Percentiles rank a stretch among this genome's conserved stretches.
Conservation (phyloP, 768 basidiomycete genomes). For the Boletus tomentosulus region DNA sequence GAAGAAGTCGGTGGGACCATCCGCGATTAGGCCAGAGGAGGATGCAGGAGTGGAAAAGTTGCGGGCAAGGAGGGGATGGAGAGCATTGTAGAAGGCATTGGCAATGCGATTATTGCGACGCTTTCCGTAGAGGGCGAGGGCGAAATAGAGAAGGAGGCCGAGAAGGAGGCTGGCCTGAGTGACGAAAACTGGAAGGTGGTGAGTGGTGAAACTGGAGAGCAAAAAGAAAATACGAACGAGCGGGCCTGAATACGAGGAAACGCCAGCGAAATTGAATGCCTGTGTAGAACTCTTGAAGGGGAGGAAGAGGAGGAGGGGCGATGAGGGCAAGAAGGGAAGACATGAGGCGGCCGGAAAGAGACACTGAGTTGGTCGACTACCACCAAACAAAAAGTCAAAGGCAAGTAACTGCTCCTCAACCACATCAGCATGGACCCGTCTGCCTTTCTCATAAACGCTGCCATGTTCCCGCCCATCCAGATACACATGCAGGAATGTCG, state of each 20-base stretch:
- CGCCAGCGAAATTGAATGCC: constrained; percentile 74
- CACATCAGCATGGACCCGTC: constrained; percentile 25
- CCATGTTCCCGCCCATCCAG: constrained; percentile 23
- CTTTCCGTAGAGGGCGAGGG: constrained; percentile 57
- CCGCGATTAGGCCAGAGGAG: constrained; percentile 49
- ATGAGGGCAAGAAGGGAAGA: constrained; percentile 21
- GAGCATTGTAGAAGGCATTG: constrained; percentile 60
- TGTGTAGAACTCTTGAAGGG: constrained; percentile 52
- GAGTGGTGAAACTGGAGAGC: neutral
- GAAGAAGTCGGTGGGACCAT: constrained; percentile 79
- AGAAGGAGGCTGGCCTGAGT: constrained; percentile 56
- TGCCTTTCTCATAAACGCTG: constrained; percentile 10
- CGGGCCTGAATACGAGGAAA: constrained; percentile 77
- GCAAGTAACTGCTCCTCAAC: constrained; percentile 7
- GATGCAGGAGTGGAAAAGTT: constrained; percentile 73
- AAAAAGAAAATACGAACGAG: constrained; percentile 38
- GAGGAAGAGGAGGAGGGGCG: constrained; percentile 5
- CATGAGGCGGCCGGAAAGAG: constrained; percentile 1
- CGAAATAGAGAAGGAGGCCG: constrained; percentile 52
- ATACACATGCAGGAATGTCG: constrained; percentile 29
- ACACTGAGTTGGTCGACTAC: constrained; percentile 1
- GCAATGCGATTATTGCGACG: constrained; percentile 55
- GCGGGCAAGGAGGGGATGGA: constrained; percentile 51
- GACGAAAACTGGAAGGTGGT: constrained; percentile 49
- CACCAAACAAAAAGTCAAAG: constrained; percentile 13